phyloP scores from a whole-genome alignment of 179 eudicot genomes.

The Silene noctiflora region DNA sequence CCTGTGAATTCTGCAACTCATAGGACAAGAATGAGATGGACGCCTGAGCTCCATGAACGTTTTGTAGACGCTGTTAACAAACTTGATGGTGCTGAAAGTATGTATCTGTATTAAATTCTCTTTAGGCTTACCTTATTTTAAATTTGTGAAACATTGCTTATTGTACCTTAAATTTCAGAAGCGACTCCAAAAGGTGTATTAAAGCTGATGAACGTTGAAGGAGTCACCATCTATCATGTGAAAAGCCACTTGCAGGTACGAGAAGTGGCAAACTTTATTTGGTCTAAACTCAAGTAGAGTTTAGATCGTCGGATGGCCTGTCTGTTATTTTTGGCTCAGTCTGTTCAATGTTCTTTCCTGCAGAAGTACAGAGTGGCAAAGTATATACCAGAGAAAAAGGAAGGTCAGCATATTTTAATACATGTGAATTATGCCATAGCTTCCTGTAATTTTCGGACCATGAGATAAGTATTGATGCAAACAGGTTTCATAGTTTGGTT shows the following conservation, averaged over 20 bases:
- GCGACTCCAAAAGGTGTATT: slow-evolving; percentile 56
- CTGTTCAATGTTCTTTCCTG: slow-evolving; percentile 9
- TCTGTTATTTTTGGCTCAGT: slow-evolving; percentile 18
- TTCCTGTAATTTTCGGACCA: too few species aligned
- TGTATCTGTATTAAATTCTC: not conserved
- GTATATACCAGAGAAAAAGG: slow-evolving; percentile 45
- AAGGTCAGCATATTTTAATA: slow-evolving; percentile 33
- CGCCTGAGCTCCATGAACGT: slow-evolving; percentile 54
- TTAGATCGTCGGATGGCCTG: not conserved
- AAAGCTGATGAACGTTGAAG: slow-evolving; percentile 50
- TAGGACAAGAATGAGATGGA: slow-evolving; percentile 58
- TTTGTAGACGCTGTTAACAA: slow-evolving; percentile 47
- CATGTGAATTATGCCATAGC: too few species aligned
- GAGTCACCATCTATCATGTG: slow-evolving; percentile 56
- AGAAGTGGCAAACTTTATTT: not conserved
- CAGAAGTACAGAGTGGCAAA: slow-evolving; percentile 47
- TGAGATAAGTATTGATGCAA: too few species aligned
- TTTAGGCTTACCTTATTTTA: not conserved
- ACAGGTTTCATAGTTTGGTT: too few species aligned
- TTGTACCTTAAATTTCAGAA: slow-evolving; percentile 29
- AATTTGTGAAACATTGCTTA: slow-evolving; percentile 5
- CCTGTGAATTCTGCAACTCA: slow-evolving; percentile 25
- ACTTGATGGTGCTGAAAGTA: slow-evolving; percentile 54
- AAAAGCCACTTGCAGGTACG: slow-evolving; percentile 57
- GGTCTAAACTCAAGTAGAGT: not conserved